Evolutionary conservation across 169 alveolate species (phyloP).

Genomic region (Plasmodium gonderi): DNA sequence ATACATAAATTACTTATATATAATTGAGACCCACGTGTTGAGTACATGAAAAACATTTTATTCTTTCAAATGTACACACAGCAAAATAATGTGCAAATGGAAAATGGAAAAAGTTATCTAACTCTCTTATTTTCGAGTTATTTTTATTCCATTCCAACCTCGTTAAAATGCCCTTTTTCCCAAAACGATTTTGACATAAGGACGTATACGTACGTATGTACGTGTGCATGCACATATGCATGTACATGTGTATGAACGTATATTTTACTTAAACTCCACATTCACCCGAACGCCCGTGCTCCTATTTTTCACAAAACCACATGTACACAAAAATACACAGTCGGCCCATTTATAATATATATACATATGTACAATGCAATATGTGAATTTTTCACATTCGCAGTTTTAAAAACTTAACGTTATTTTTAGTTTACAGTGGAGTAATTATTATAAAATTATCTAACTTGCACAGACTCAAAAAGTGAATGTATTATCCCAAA

Average conservation of each 20-base stretch:
- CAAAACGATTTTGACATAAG: not conserved
- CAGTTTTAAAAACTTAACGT: not conserved
- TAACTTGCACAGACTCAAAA: not conserved
- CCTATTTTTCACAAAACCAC: not conserved
- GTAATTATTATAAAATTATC: not conserved
- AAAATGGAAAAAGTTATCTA: not conserved
- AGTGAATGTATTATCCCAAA: not conserved
- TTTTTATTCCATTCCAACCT: no score
- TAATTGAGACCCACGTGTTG: not conserved
- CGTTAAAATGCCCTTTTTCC: no score
- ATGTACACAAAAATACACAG: not conserved
- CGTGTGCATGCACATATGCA: not conserved
- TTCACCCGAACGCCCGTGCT: not conserved
- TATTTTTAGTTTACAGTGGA: not conserved
- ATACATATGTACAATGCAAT: not conserved
- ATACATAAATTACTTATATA: not conserved
- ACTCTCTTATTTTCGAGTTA: not conserved
- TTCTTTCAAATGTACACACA: not conserved
- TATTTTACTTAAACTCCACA: not conserved
- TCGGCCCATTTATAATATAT: no score
- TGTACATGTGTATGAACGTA: not conserved
- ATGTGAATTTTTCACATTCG: not conserved
- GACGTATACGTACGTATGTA: not conserved
- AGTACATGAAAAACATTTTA: not conserved
- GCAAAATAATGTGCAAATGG: not conserved